These are phyloP conservation scores for Paspalum notatum DNA, from an alignment of 176 grass and related monocot genomes.

Conservation along the genomic window DNA sequence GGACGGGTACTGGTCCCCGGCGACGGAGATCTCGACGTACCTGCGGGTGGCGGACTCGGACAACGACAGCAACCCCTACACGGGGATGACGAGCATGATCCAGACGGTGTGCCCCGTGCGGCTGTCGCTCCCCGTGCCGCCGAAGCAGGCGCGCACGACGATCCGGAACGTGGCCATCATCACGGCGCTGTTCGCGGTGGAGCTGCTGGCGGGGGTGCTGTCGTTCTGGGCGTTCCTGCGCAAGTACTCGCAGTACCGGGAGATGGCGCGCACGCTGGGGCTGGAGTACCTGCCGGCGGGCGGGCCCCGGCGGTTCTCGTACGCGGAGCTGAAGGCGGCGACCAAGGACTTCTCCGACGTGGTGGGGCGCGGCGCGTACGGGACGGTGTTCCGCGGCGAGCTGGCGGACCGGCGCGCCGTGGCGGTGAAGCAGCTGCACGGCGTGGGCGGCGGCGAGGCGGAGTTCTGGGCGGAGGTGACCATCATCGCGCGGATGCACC, in stretches of 20 bases:
- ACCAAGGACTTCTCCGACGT: slow-evolving; percentile 87
- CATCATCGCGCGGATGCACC: slow-evolving; percentile 95
- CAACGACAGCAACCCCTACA: slow-evolving; percentile 53
- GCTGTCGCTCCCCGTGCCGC: slow-evolving; percentile 58
- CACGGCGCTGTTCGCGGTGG: slow-evolving; percentile 63
- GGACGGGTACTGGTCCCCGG: slow-evolving; percentile 79
- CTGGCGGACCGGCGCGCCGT: slow-evolving; percentile 78
- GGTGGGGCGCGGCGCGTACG: slow-evolving; percentile 78
- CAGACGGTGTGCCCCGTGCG: slow-evolving; percentile 73
- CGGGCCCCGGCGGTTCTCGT: slow-evolving; percentile 78
- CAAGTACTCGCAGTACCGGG: slow-evolving; percentile 95
- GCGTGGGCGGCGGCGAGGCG: slow-evolving; percentile 75
- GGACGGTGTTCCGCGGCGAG: slow-evolving; percentile 75
- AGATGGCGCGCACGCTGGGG: slow-evolving; percentile 89
- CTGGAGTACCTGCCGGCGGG: slow-evolving; percentile 83
- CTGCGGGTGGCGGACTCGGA: slow-evolving; percentile 50
- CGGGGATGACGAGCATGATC: slow-evolving; percentile 75
- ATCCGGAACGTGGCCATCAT: slow-evolving; percentile 76
- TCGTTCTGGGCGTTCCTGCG: slow-evolving; percentile 97
- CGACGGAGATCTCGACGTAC: slow-evolving; percentile 64
- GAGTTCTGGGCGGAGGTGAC: slow-evolving; percentile 99
- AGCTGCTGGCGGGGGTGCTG: slow-evolving; percentile 75
- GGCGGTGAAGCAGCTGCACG: slow-evolving; percentile 82
- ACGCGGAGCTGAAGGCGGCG: slow-evolving; percentile 86
- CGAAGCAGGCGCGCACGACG: slow-evolving; percentile 43